Base-by-base conservation (phyloP, 1,139 yeast species). In the Sugiyamaella xylanicola region DNA sequence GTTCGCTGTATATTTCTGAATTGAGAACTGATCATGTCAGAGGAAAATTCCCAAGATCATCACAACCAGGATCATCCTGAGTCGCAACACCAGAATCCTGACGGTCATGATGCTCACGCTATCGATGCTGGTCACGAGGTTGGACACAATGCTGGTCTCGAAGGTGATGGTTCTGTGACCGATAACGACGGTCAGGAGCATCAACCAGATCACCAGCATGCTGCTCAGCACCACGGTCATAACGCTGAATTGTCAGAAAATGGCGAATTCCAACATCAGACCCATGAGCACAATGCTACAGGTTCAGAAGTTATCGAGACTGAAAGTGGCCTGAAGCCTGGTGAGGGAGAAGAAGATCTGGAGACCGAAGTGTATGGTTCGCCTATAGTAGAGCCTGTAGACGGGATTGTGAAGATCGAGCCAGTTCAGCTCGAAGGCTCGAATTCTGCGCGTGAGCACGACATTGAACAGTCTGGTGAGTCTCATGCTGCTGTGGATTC, bases 301-400 rank as follows among this genome's bases (percentile, higher is more conserved):
- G n/a, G n/a, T n/a, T n/a, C n/a, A n/a, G n/a, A n/a, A n/a, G n/a
- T n/a, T n/a, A n/a, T n/a, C n/a, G n/a, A n/a, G n/a, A n/a, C n/a
- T n/a, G n/a, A n/a, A n/a, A n/a, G n/a, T 25, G 32, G 32, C 32
- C 25, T 21, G 7, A 25, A 17, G 2, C 17, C 45, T 15, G 40
- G 22, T 21, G 52, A 41, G 11, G 41, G 39, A 19, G 52, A 16
- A 9, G 51, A 48, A 1, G 51, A 48, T 13, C 37, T 35, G 2
- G 47, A 40, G 16, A 27, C 13, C 4, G 58, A 55, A 21, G 58
- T 52, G 20, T 55, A 55, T 27, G 58, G 50, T 9, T 51, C 54
- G 7, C 58, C 58, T 9, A 36, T 55, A 9, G 51, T 55, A 5
- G 56, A 51, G 21, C 58, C 56, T 2, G 56, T 55, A 5, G 56